These are phyloP conservation scores for Debaryomyces castellii DNA, from an alignment of 805 yeast genomes.

Conservation along the genomic window DNA sequence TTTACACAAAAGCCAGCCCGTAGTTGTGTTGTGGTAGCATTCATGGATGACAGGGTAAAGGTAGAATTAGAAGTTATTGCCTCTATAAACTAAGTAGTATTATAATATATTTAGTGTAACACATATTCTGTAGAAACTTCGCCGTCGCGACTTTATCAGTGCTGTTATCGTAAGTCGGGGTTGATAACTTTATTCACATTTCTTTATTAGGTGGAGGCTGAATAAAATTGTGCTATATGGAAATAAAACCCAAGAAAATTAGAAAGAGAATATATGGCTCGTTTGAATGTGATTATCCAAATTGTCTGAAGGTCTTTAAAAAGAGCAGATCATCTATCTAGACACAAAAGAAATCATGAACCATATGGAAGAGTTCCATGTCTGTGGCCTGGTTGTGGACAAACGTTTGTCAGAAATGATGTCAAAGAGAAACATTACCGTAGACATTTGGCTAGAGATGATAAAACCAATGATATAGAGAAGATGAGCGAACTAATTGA, in stretches of 20 bases:
- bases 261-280: slow-evolving; percentile 22
- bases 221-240: too few species aligned
- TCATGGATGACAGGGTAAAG: slow-evolving; percentile 49
- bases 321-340: slow-evolving; percentile 59
- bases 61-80: slow-evolving; percentile 56
- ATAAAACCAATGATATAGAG: background rate
- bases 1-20: slow-evolving; percentile 54
- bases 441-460: slow-evolving; percentile 12
- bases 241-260: slow-evolving; percentile 6
- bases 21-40: slow-evolving; percentile 50
- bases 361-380: slow-evolving; percentile 13
- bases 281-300: slow-evolving; percentile 42
- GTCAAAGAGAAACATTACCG: slow-evolving; percentile 20
- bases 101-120: too few species aligned
- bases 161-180: too few species aligned
- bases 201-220: too few species aligned
- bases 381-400: slow-evolving; percentile 17
- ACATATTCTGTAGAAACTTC: too few species aligned
- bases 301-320: slow-evolving; percentile 54
- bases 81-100: slow-evolving; percentile 20
- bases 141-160: too few species aligned
- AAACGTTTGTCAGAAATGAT: slow-evolving; percentile 18
- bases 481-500: too few species aligned
- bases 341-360: slow-evolving; percentile 59
- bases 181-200: too few species aligned